A percentile compares a stretch with the other conserved stretches of the same genome.
Conservation (phyloP, 1,284 basidiomycete species). For the Hymenochaete sp. region DNA sequence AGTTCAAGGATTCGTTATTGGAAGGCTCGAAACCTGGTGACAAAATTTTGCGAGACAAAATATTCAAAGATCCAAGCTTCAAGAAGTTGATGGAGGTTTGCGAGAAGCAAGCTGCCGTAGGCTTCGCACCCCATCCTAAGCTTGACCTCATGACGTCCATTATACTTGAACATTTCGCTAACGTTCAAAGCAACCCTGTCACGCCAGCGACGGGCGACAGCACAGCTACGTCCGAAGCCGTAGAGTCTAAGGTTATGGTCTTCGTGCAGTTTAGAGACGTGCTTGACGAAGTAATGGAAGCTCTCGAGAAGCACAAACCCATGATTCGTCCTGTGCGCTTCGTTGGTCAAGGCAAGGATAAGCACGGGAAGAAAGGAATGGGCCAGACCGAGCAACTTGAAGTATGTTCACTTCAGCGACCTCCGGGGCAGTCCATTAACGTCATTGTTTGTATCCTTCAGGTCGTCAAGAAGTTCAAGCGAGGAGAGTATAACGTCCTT, state of each 20-base stretch:
- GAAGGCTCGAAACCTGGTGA: slow-evolving; percentile 24
- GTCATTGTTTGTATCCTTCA: slow-evolving; percentile 27
- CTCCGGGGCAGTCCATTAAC: not conserved
- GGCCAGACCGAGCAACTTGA: slow-evolving; percentile 88
- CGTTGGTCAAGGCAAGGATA: slow-evolving; percentile 86
- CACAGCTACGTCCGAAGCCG: slow-evolving; percentile 14
- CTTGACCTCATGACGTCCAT: slow-evolving; percentile 78
- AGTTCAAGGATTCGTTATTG: slow-evolving; percentile 26
- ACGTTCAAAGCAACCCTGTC: slow-evolving; percentile 42
- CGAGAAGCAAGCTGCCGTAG: slow-evolving; percentile 42
- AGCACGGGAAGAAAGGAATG: slow-evolving; percentile 80
- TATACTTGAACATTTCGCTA: slow-evolving; percentile 73
- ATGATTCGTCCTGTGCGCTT: slow-evolving; percentile 77
- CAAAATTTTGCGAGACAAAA: slow-evolving; percentile 29
- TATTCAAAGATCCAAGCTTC: slow-evolving; percentile 51
- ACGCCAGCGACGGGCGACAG: slow-evolving; percentile 32
- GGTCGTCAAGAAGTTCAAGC: slow-evolving; percentile 83
- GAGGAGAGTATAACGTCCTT: slow-evolving; percentile 82
- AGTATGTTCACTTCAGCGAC: slow-evolving; percentile 34
- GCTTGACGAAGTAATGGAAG: slow-evolving; percentile 84
- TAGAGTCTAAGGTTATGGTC: slow-evolving; percentile 84
- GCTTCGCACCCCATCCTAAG: slow-evolving; percentile 80
- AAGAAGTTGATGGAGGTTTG: slow-evolving; percentile 56
- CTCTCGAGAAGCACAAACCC: slow-evolving; percentile 63
- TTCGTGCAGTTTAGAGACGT: slow-evolving; percentile 86